These are phyloP conservation scores for Elaeis guineensis DNA, from an alignment of 176 grass and related monocot genomes.

Conservation along the genomic window DNA sequence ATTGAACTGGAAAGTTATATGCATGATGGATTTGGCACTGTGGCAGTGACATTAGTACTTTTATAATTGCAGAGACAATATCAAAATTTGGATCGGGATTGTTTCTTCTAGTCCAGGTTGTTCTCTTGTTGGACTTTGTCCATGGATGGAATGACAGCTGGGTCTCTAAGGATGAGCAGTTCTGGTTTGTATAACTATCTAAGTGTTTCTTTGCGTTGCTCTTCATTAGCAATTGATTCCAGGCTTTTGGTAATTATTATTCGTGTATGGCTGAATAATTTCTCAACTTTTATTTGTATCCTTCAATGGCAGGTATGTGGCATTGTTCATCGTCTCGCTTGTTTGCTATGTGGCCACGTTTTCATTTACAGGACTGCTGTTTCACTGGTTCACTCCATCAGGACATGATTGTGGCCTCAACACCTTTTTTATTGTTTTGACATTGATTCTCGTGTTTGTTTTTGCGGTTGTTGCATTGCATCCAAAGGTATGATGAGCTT, in stretches of 20 bases:
- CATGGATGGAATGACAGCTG: conserved; percentile 98
- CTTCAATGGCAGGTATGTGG: conserved; percentile 64
- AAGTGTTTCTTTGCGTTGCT: not conserved
- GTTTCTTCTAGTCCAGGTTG: conserved; percentile 94
- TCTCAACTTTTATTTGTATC: conserved; percentile 9
- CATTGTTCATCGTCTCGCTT: conserved; percentile 80
- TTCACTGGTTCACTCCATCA: conserved; percentile 96
- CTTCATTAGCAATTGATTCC: not conserved
- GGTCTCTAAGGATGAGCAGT: conserved; percentile 91
- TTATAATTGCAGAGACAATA: conserved; percentile 60
- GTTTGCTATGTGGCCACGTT: conserved; percentile 81
- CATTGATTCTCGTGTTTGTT: conserved; percentile 69
- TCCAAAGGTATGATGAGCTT: conserved; percentile 61
- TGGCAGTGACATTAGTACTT: not conserved
- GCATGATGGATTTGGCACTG: conserved; percentile 1
- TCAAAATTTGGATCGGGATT: conserved; percentile 97
- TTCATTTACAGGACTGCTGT: conserved; percentile 76
- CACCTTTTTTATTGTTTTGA: conserved; percentile 83
- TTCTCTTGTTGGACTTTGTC: conserved; percentile 93
- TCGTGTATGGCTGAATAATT: not conserved
- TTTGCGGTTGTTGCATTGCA: conserved; percentile 86
- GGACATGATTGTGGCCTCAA: conserved; percentile 94
- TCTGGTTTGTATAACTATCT: conserved; percentile 48
- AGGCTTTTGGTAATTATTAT: not conserved
- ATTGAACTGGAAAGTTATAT: too few relatives aligned